A percentile compares a stretch with the other conserved stretches of the same genome.
Evolutionary conservation across 306 rosid genomes (phyloP).

Genomic region (Glycine latifolia): DNA sequence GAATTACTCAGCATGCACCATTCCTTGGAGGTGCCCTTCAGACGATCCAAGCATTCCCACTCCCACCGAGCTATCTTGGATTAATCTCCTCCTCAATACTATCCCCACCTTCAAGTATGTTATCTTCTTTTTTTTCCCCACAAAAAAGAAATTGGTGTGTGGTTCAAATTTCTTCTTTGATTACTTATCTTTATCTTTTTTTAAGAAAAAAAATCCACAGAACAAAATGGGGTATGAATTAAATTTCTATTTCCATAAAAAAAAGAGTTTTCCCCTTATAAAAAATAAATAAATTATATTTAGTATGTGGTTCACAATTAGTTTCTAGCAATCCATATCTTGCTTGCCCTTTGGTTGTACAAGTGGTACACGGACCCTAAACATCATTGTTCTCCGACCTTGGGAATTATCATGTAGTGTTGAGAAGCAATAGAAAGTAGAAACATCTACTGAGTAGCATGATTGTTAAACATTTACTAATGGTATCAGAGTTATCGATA

Average conservation of each 20-base stretch:
- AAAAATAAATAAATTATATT: no score
- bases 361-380: background rate
- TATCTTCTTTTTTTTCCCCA: background rate
- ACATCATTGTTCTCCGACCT: background rate
- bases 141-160: background rate
- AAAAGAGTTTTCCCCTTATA: background rate
- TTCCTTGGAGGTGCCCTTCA: conserved; percentile 85
- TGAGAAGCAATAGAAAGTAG: background rate
- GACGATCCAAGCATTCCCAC: conserved; percentile 79
- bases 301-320: conserved; percentile 13
- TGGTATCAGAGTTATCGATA: no score
- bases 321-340: background rate
- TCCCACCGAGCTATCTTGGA: conserved; percentile 81
- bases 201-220: background rate
- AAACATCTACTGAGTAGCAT: no score
- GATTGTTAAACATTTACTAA: no score
- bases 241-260: background rate
- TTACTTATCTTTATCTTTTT: conserved; percentile 1
- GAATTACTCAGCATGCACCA: conserved; percentile 75
- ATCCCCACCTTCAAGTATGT: conserved; percentile 83
- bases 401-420: background rate
- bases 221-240: conserved; percentile 10
- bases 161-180: conserved; percentile 20
- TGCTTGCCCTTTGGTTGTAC: no score
- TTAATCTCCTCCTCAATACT: conserved; percentile 72